These are phyloP conservation scores for Umbelopsis sp. DNA, from an alignment of 192 early-diverging fungal genomes.

Conservation along the genomic window DNA sequence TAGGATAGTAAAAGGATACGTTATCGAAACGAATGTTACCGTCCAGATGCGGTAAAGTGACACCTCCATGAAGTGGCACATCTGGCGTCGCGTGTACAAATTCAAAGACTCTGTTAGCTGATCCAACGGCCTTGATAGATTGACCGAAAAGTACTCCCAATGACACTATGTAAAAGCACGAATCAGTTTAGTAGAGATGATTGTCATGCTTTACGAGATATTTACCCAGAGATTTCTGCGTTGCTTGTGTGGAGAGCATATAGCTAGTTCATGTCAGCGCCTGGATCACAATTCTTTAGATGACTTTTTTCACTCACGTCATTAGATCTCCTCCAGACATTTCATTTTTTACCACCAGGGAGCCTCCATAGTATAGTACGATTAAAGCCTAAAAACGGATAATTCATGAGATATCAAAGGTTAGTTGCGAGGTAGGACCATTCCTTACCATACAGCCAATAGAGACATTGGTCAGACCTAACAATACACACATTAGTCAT, in stretches of 20 bases:
- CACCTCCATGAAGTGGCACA: constrained; percentile 47
- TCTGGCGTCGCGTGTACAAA: constrained; percentile 46
- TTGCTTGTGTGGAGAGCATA: constrained; percentile 63
- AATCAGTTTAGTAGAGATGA: neutral
- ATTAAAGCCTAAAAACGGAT: constrained; percentile 32
- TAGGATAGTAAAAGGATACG: constrained; percentile 84
- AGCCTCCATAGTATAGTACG: constrained; percentile 66
- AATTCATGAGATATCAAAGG: too few species aligned
- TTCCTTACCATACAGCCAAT: constrained; percentile 53
- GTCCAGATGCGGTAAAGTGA: constrained; percentile 25
- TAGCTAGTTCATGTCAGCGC: constrained; percentile 23
- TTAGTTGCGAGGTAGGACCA: too few species aligned
- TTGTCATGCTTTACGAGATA: neutral
- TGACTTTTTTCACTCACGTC: constrained; percentile 39
- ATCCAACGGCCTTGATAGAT: constrained; percentile 55
- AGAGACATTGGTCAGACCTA: constrained; percentile 56
- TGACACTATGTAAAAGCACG: constrained; percentile 28
- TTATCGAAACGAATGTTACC: constrained; percentile 74
- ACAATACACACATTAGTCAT: neutral
- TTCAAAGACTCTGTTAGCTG: constrained; percentile 58
- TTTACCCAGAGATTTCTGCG: constrained; percentile 60
- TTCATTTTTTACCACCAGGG: constrained; percentile 50
- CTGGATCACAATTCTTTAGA: neutral
- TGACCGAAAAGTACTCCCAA: constrained; percentile 65
- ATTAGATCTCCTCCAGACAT: constrained; percentile 62